phyloP scores from a whole-genome alignment of 352 stramenopile genomes.

The Globisporangium megalacanthum region DNA sequence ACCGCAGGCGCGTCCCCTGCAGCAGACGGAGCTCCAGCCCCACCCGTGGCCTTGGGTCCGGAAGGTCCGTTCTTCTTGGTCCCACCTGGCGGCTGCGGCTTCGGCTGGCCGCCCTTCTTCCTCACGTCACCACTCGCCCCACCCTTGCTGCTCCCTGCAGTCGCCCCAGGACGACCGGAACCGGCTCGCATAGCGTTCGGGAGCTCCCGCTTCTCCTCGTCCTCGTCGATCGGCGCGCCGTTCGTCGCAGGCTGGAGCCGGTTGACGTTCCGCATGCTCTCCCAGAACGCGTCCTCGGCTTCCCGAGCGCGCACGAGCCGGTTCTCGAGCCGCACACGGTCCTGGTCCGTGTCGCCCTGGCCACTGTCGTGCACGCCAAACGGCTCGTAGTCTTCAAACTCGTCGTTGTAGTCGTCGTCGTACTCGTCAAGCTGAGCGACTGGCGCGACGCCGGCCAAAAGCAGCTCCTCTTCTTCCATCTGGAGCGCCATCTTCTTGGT shows the following conservation, averaged over 20 bases:
- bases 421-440: constrained; percentile 45
- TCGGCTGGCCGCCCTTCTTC: constrained; percentile 3
- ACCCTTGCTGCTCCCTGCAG: constrained; percentile 9
- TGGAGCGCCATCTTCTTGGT: constrained; percentile 44
- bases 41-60: too few species aligned
- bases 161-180: too few species aligned
- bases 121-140: constrained; percentile 7
- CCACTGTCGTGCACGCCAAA: constrained; percentile 47
- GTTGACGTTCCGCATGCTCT: constrained; percentile 64
- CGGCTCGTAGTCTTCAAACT: constrained; percentile 77
- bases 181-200: background rate
- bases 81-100: background rate
- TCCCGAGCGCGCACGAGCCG: constrained; percentile 43
- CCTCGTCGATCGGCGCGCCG: constrained; percentile 14
- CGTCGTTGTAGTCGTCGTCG: constrained; percentile 85
- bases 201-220: constrained; percentile 21
- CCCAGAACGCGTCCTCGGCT: constrained; percentile 63
- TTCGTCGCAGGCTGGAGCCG: constrained; percentile 11
- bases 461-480: constrained; percentile 47
- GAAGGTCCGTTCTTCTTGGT: constrained; percentile 1
- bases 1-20: background rate
- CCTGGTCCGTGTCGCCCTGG: constrained; percentile 32
- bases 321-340: constrained; percentile 51
- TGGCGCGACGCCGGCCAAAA: constrained; percentile 19
- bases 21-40: background rate